Base-by-base conservation (phyloP, 495 filamentous ascomycete genomes). In the Polyplosphaeria fusca region DNA sequence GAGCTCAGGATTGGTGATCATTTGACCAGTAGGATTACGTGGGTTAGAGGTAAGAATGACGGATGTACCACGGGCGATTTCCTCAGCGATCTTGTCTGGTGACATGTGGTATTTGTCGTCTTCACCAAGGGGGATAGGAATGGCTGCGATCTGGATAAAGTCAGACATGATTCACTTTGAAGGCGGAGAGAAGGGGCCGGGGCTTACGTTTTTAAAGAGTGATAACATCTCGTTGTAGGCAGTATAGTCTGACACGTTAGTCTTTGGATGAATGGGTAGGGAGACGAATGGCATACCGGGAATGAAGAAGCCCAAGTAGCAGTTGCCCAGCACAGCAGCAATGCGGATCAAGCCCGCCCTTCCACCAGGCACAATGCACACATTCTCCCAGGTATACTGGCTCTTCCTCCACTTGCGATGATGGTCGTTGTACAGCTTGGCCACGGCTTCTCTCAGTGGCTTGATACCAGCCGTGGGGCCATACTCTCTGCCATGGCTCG, bases 21-120 rank as follows among this genome's bases (percentile, higher is more conserved):
- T 87, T 52, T 86, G 82, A 37, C 92, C 92, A n/a, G 92, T 95
- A 0, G 92, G 92, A 73, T 96, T 97, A 48, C 92, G 83, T 23
- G 92, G 92, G 75, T 96, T 96, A n/a, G 90, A 95, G 25, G 92
- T 96, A 42, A 96, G 73, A 58, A 97, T 89, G 58, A 96, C 92
- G 14, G 65, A 69, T 14, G 72, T 74, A 14, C 90, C 91, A 64
- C 91, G 83, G 50, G 88, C 85, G 52, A 96, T 91, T 68, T 95
- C 91, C 60, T 91, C 85, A 39, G 85, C 86, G 63, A 97, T 91
- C 77, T 93, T 95, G 66, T 93, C 83, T 4, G 91, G 86, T 64
- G 93, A 86, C 61, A 97, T 92, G 70, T 89, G 87, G 71, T 96
- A 96, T 57, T 83, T 83, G 70, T 96, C 91, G 16, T 86, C 82